Percentiles rank a stretch among this genome's conserved stretches.
phyloP scores from a whole-genome alignment of 2,329 filamentous ascomycete species.

The Fusarium sterilihyphosum region DNA sequence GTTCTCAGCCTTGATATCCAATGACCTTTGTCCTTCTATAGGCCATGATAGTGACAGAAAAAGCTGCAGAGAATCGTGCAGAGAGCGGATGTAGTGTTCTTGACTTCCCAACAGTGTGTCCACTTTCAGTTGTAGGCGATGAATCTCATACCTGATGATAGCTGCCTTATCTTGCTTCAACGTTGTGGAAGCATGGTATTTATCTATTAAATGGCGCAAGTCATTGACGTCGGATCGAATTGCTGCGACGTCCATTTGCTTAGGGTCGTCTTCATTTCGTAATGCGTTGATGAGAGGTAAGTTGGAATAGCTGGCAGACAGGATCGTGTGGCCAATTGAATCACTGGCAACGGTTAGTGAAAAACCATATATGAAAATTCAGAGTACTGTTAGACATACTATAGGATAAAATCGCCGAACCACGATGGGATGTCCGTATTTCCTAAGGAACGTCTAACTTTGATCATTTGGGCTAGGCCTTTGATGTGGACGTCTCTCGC shows the following conservation, averaged over 20 bases:
- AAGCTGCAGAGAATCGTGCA: neutral
- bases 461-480: conserved; percentile 23
- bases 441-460: neutral
- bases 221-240: neutral
- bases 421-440: neutral
- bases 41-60: conserved; percentile 30
- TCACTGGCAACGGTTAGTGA: neutral
- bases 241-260: neutral
- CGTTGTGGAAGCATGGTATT: neutral
- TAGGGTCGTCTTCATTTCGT: neutral
- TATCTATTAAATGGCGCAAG: neutral
- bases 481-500: conserved; percentile 19
- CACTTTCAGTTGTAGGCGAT: conserved; percentile 10
- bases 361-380: accelerated
- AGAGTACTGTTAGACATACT: neutral
- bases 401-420: conserved; percentile 16
- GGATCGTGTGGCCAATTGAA: conserved; percentile 20
- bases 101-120: conserved; percentile 1
- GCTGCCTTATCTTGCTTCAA: neutral
- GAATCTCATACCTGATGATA: conserved; percentile 4
- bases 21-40: neutral
- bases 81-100: conserved; percentile 19
- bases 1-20: neutral
- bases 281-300: conserved; percentile 27
- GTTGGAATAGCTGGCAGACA: neutral